Evolutionary conservation across 2,329 filamentous ascomycete genomes (phyloP), one percentile per base, ranked within the genome.

Genomic region (Colletotrichum sp.): DNA sequence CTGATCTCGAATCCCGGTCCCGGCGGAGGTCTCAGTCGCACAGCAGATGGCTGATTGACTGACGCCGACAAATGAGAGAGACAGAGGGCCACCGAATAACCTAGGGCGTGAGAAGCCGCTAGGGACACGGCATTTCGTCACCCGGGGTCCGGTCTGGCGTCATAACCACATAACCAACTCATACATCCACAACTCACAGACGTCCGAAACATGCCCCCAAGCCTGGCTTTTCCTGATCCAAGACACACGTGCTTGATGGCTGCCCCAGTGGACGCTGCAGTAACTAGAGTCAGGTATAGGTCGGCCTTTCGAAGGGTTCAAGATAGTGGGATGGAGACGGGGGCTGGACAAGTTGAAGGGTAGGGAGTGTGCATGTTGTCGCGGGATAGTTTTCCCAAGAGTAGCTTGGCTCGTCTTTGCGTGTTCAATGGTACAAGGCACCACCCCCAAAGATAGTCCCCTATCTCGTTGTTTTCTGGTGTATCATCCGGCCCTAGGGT

Each of bases 81-180:
- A 8, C 26, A 62, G 18, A 21, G 64, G 15, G 30, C 72, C 72
- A 75, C 68, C 44, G 8, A 75, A 71, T 71, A 66, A 28, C 28
- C 72, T 75, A 26, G 49, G 71, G 57, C 39, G 18, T 12, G 16
- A 13, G 12, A 52, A 52, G 44, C 44, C 39, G 10, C 60, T 34
- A 64, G 21, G 12, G 10, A 57, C 39, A 62, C 69, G 70, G 70
- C 55, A 76, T 76, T 74, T 70, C 71, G 74, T 76, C 71, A 76
- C 71, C 71, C 44, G 16, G 64, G 59, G 59, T 59, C 67, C 60
- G 26, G 65, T 60, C 74, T 76, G 74, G 74, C 74, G 74, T 76
- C 74, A 76, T 70, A 55, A 28, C 30, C 28, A 36, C 74, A 76
- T 70, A 39, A 21, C 30, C 28, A 36, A 18, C 8, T 55, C 44